Conservation (phyloP, 2,329 filamentous ascomycete species). For the Macroventuria anomochaeta region DNA sequence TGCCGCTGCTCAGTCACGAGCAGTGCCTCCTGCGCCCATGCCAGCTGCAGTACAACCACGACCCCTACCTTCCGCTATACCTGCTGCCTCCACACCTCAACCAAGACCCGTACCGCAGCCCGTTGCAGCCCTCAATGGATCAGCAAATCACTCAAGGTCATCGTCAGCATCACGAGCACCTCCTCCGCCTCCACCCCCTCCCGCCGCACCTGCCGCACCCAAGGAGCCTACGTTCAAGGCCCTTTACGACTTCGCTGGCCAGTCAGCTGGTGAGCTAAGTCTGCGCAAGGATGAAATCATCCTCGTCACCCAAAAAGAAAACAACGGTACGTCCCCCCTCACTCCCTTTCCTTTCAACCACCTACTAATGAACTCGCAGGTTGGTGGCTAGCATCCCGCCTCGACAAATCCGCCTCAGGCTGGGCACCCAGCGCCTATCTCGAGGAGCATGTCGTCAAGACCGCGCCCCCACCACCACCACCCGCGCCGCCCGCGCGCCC, state of each 20-base stretch:
- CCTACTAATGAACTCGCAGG: slow-evolving; percentile 60
- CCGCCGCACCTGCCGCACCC: slow-evolving; percentile 64
- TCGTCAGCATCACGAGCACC: slow-evolving; percentile 56
- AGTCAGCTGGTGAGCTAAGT: slow-evolving; percentile 83
- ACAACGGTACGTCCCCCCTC: slow-evolving; percentile 74
- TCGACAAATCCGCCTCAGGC: slow-evolving; percentile 72
- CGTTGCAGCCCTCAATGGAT: slow-evolving; percentile 60
- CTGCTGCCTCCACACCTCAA: slow-evolving; percentile 36
- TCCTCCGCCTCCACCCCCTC: slow-evolving; percentile 68
- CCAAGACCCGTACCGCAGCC: slow-evolving; percentile 61
- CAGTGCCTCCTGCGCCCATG: slow-evolving; percentile 58
- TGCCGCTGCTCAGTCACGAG: slow-evolving; percentile 50
- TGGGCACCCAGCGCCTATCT: slow-evolving; percentile 96
- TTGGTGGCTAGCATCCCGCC: slow-evolving; percentile 92
- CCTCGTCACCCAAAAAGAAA: slow-evolving; percentile 91
- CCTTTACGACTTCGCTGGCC: slow-evolving; percentile 88
- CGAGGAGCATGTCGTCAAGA: slow-evolving; percentile 71
- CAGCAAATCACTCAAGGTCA: slow-evolving; percentile 52
- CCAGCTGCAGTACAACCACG: slow-evolving; percentile 53
- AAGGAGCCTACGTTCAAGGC: slow-evolving; percentile 85
- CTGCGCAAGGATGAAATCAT: slow-evolving; percentile 81
- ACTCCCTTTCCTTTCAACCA: background rate
- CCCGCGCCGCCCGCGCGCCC: slow-evolving; percentile 62
- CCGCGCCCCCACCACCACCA: slow-evolving; percentile 62
- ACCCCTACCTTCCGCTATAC: slow-evolving; percentile 38